phyloP scores from a whole-genome alignment of 2,329 filamentous ascomycete species.

The Aspergillus tubingensis region DNA sequence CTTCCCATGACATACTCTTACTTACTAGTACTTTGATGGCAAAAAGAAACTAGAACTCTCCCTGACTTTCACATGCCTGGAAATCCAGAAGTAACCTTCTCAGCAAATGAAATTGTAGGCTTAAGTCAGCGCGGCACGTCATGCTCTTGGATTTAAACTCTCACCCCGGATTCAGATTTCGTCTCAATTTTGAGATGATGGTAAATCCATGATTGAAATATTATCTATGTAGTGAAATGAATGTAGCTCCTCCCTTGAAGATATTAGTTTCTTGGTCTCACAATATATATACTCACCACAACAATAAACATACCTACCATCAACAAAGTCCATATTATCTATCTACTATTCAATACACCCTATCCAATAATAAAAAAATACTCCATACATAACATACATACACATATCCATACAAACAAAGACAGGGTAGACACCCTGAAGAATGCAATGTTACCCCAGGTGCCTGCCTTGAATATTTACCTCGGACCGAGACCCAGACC shows the following conservation, averaged over 20 bases:
- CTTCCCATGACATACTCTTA: background rate
- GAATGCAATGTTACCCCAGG: background rate
- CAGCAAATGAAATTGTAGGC: conserved; percentile 10
- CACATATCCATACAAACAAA: background rate
- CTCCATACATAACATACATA: no score
- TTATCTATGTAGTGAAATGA: background rate
- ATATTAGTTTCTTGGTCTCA: no score
- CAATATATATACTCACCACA: no score
- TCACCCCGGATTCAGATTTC: background rate
- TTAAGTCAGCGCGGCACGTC: conserved; percentile 16
- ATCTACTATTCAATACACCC: no score
- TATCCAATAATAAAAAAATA: no score
- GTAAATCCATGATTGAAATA: background rate
- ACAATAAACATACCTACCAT: no score
- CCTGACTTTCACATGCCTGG: conserved; percentile 12
- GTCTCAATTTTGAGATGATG: background rate
- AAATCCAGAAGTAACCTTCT: background rate
- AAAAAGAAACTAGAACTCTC: no score
- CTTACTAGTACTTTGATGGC: background rate
- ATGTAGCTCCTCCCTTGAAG: background rate
- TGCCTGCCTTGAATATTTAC: background rate
- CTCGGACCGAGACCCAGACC: background rate
- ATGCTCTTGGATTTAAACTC: conserved; percentile 1
- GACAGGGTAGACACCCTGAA: background rate
- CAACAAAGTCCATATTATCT: no score